Conservation (phyloP, 148 eudicot species). For the Camellia granthamiana region DNA sequence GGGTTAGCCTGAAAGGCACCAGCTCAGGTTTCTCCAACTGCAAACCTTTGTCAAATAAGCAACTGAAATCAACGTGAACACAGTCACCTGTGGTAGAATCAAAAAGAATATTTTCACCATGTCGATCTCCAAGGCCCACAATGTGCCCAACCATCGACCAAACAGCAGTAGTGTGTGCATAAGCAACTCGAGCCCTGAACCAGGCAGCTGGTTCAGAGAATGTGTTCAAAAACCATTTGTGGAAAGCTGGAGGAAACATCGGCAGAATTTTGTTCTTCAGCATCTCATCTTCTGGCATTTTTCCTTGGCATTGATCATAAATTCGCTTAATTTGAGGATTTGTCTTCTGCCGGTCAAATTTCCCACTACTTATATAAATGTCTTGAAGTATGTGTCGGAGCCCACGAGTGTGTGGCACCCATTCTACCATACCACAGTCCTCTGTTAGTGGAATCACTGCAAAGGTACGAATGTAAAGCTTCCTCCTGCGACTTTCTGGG, state of each 20-base stretch:
- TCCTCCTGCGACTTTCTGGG: conserved; percentile 94
- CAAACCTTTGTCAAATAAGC: conserved; percentile 98
- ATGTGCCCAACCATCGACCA: conserved; percentile 99
- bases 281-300: conserved; percentile 82
- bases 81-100: conserved; percentile 99
- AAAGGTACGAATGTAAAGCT: conserved; percentile 92
- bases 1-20: conserved; percentile 97
- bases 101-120: conserved; percentile 97
- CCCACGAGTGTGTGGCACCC: conserved; percentile 99
- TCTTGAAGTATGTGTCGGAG: conserved; percentile 99
- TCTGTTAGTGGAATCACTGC: conserved; percentile 92
- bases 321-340: conserved; percentile 90
- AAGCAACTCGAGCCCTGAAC: conserved; percentile 97
- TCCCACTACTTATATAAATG: conserved; percentile 77
- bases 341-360: conserved; percentile 87
- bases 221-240: conserved; percentile 88
- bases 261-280: conserved; percentile 90
- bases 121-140: conserved; percentile 98
- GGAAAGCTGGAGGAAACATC: conserved; percentile 96
- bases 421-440: conserved; percentile 99
- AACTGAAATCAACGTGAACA: conserved; percentile 98
- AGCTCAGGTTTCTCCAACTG: conserved; percentile 96
- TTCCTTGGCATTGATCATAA: conserved; percentile 92
- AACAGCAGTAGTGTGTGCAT: conserved; percentile 97
- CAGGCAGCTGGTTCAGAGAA: conserved; percentile 98